Evolutionary conservation across 345 rosid genomes (phyloP), one percentile per base, ranked within the genome.

Genomic region (Abelmoschus esculentus): DNA sequence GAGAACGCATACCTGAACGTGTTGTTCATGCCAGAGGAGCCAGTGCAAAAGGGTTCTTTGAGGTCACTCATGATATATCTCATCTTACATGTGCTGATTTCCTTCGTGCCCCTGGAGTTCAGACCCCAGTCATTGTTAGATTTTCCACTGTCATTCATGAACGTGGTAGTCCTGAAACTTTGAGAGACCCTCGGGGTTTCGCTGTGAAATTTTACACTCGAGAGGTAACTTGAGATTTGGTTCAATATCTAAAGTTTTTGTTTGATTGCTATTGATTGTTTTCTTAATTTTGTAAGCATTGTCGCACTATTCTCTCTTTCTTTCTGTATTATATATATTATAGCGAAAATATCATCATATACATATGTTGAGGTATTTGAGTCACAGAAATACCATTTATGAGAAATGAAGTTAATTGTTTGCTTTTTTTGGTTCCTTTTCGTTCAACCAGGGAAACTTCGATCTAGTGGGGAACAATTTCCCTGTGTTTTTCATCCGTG

Each of bases 21-120:
- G 96, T 95, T n/a, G 99, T 95, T 79, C 97, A 95, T 75, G 99
- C 99, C 32, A 85, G 99, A 78, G 96, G 99, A 70, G 99, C 90
- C 38, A 91, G 99, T 81, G 99, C 97, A 3, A 91, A 95, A 77
- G 99, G 99, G 64, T 95, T 95, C 87, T 95, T 95, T 78, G 97
- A 95, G 85, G 96, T 90, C 73, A 91, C 97, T 31, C 99, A 89
- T 79, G 93, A 91, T 66, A 75, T 95, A 69, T 83, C 97, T 47
- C 56, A 81, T 42, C 86, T 90, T 52, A 75, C 93, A 12, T 91
- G 90, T 73, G 99, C 99, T 74, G 99, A 95, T 83, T 95, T 95
- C 74, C 99, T 95, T 15, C 88, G 98, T 5, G 86, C 89, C 15
- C 90, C 97, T 17, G 96, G 96, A 57, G 96, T 83, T 38, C 98